Percentiles rank a stretch among this genome's conserved stretches.
Evolutionary conservation across 1,284 basidiomycete genomes (phyloP).

Genomic region (Cystobasidium pallidum): DNA sequence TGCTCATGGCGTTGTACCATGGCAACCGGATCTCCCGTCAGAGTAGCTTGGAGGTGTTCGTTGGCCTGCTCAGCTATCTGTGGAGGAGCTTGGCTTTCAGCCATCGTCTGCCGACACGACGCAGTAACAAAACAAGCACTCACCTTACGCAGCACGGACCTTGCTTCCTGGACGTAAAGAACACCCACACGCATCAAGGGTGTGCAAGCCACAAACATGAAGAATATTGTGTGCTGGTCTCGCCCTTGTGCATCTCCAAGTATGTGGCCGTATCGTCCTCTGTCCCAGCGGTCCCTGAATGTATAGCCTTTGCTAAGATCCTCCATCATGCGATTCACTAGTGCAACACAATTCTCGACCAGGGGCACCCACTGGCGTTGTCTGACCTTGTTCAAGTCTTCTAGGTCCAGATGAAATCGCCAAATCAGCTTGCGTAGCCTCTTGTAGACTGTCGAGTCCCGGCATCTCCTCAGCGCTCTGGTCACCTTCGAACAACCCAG

Average conservation of each 20-base stretch:
- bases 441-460: slow-evolving; percentile 27
- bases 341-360: neutral
- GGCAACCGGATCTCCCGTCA: slow-evolving; percentile 3
- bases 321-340: slow-evolving; percentile 7
- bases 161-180: neutral
- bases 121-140: neutral
- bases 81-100: neutral
- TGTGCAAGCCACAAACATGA: slow-evolving; percentile 6
- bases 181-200: neutral
- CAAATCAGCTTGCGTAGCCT: slow-evolving; percentile 9
- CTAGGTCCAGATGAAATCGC: slow-evolving; percentile 27
- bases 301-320: slow-evolving; percentile 10
- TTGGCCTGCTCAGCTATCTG: neutral
- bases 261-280: neutral
- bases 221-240: slow-evolving; percentile 9
- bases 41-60: neutral
- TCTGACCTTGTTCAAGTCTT: slow-evolving; percentile 35
- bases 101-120: too few species aligned
- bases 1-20: neutral
- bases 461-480: neutral
- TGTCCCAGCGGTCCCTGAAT: slow-evolving; percentile 8
- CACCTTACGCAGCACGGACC: neutral
- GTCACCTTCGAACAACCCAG: slow-evolving; percentile 1
- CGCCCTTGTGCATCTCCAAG: slow-evolving; percentile 2
- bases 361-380: slow-evolving; percentile 14